phyloP scores from a whole-genome alignment of 495 filamentous ascomycete genomes.

The Aspergillus egyptiacus region DNA sequence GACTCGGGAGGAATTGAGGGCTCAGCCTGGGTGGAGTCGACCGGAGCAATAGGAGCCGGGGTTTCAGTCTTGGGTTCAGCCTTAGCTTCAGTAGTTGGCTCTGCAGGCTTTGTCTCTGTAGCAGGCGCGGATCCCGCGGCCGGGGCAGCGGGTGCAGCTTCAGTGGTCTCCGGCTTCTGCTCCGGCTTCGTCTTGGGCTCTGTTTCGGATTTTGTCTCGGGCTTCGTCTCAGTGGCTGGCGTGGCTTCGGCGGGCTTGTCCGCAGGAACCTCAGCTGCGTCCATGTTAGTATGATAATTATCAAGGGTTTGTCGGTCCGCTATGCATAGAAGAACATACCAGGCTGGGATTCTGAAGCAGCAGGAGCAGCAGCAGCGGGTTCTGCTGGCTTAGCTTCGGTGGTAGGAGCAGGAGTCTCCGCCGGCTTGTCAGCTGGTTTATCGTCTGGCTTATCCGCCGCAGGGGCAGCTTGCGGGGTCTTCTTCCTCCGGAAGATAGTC shows the following conservation, averaged over 20 bases:
- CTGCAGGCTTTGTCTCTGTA: constrained; percentile 8
- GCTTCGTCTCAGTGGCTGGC: constrained; percentile 3
- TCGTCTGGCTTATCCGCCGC: constrained; percentile 3
- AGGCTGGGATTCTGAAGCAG: constrained; percentile 7
- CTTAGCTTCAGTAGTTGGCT: constrained; percentile 10
- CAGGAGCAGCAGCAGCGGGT: constrained; percentile 12
- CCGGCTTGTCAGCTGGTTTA: constrained; percentile 12
- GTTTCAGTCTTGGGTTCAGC: constrained; percentile 6
- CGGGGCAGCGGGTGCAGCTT: constrained; percentile 3
- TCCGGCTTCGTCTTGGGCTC: too few species aligned
- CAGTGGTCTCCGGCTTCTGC: constrained; percentile 5
- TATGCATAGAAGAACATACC: constrained; percentile 8
- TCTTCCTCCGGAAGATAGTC: constrained; percentile 24
- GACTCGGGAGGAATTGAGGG: constrained; percentile 6
- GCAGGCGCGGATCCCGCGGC: constrained; percentile 4
- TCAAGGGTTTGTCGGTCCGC: not conserved
- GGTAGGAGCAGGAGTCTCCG: constrained; percentile 8
- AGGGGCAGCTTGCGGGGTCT: constrained; percentile 9
- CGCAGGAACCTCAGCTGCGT: constrained; percentile 4
- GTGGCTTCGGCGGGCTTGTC: constrained; percentile 17
- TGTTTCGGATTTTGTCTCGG: too few species aligned
- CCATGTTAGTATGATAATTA: not conserved
- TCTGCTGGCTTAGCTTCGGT: too few species aligned
- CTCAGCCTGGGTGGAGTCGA: constrained; percentile 7
- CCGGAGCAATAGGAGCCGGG: constrained; percentile 10